Evolutionary conservation across 1,139 yeast species (phyloP).

Genomic region (Geotrichum carabidarum): DNA sequence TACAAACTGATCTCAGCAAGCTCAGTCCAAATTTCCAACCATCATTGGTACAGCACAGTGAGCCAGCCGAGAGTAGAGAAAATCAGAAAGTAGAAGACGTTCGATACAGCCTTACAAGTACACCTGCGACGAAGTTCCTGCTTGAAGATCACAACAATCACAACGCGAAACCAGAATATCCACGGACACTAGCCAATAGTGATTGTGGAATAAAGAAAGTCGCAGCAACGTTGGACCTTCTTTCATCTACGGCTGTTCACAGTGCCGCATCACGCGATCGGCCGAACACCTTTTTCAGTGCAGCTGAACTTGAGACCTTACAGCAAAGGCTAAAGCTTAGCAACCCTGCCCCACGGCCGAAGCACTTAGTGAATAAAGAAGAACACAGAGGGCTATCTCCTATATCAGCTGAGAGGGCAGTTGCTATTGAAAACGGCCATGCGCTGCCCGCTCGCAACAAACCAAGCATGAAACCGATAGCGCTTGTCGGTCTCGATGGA

Average conservation of each 20-base stretch:
- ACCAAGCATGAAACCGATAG: not conserved
- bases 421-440: constrained; percentile 3
- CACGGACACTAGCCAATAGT: not conserved
- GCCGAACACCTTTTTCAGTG: not conserved
- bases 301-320: constrained; percentile 6
- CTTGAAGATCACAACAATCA: not conserved
- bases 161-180: not conserved
- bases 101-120: no score
- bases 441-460: not conserved
- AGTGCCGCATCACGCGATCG: constrained; percentile 1
- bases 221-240: constrained; percentile 1
- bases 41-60: no score
- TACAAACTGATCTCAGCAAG: no score
- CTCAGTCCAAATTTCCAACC: no score
- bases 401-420: constrained; percentile 7
- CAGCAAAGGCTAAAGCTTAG: constrained; percentile 4
- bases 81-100: no score
- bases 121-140: not conserved
- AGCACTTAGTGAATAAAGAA: constrained; percentile 2
- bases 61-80: no score
- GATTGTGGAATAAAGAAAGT: not conserved
- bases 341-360: constrained; percentile 9
- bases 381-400: constrained; percentile 8
- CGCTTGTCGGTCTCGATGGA: not conserved
- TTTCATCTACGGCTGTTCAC: not conserved